Evolutionary conservation across 768 basidiomycete species (phyloP), one percentile per base, ranked within the genome.

Genomic region (Serendipita indica): DNA sequence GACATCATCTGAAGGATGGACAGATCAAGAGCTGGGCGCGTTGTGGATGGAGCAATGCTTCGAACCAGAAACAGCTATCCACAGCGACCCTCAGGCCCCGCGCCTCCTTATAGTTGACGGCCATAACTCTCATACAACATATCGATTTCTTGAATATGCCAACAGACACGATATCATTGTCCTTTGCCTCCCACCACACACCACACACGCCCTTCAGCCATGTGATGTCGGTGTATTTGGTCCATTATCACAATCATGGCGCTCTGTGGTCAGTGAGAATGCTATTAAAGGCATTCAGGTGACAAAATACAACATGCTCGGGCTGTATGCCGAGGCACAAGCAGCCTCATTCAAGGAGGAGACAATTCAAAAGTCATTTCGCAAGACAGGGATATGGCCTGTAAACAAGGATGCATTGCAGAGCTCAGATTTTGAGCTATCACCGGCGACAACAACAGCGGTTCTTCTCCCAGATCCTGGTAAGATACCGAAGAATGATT

Each of bases 31-130:
- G 56, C 69, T 76, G 49, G 71, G 71, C 5, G 54, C 67, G 6
- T 64, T 65, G 10, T 75, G 69, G 66, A 69, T 76, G 28, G 66
- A 74, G 60, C 59, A 70, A 18, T 58, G 25, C 22, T 78, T 76
- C 60, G 69, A 77, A 35, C 49, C 60, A n/a, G 62, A 69, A 35
- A 78, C 75, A 16, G 46, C 62, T 10, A 7, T 12, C 7, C 13
- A 14, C 25, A 10, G 43, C 25, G 25, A 46, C 12, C 12, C 7
- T 10, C 7, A 7, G 30, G 30, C 6, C 3, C 18, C 62, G 20
- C 66, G 62, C 0, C 63, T 73, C 6, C 64, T 74, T 3, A 71
- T 74, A 27, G 62, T 74, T 3, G 72, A 74, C 63, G 72, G 73
- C 1, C 74, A 74, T 62, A 69, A 68, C 22, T 69, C 69, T 1